Evolutionary conservation across 2,329 filamentous ascomycete genomes (phyloP).

Genomic region (Cytospora leucostoma): DNA sequence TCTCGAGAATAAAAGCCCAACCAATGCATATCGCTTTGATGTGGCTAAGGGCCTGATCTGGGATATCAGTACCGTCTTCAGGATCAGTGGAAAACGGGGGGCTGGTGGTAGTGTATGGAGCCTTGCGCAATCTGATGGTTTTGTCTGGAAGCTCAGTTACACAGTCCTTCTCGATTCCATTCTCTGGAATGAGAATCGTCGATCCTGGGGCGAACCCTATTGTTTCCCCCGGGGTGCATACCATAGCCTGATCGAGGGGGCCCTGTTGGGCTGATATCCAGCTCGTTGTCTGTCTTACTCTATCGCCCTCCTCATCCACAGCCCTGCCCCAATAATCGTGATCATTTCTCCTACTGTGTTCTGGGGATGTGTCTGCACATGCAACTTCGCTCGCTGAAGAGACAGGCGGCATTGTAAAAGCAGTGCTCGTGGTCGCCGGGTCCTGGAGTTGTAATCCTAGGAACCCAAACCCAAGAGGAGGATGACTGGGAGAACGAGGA

Average conservation of each 20-base stretch:
- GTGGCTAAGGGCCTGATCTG: not conserved
- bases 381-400: not conserved
- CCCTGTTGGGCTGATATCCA: not conserved
- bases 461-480: too few relatives aligned
- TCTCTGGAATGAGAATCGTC: not conserved
- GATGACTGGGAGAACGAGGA: not conserved
- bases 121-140: not conserved
- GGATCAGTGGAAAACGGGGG: not conserved
- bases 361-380: not conserved
- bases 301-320: too few relatives aligned
- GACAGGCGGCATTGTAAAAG: not conserved
- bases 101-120: not conserved
- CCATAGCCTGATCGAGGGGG: not conserved
- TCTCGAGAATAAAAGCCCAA: not conserved
- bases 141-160: not conserved
- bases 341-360: accelerated
- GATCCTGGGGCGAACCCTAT: not conserved
- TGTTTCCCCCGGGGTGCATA: not conserved
- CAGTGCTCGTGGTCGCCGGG: not conserved
- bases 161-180: not conserved
- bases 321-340: accelerated
- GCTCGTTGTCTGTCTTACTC: not conserved
- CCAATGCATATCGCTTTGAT: not conserved
- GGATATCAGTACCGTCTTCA: not conserved
- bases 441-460: not conserved